phyloP scores from a whole-genome alignment of 2,329 filamentous ascomycete genomes.

The Fusarium robinianum region DNA sequence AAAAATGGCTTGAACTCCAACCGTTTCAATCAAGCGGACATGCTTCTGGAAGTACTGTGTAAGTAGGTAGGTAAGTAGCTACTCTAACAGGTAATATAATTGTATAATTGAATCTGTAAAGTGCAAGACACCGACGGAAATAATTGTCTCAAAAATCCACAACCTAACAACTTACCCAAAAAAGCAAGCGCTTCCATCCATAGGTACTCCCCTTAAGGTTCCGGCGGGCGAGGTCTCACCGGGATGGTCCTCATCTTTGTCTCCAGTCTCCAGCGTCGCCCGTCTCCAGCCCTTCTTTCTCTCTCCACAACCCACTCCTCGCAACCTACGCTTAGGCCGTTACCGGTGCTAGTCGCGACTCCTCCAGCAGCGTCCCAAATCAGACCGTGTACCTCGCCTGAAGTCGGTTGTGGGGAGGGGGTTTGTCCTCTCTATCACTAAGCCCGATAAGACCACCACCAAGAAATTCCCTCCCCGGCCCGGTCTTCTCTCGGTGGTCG shows the following conservation, averaged over 20 bases:
- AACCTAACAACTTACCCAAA: constrained; percentile 28
- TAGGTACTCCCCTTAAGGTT: no score
- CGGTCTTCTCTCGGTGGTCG: constrained; percentile 37
- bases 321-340: constrained; percentile 10
- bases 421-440: constrained; percentile 30
- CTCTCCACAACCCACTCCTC: constrained; percentile 24
- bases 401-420: constrained; percentile 11
- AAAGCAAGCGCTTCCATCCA: constrained; percentile 16
- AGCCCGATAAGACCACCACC: constrained; percentile 36
- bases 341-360: no score
- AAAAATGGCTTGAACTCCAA: no score
- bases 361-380: constrained; percentile 17
- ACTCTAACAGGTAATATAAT: no score
- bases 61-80: no score
- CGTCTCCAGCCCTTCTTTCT: constrained; percentile 15
- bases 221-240: no score
- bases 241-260: no score
- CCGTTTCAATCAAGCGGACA: no score
- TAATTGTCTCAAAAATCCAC: constrained; percentile 2
- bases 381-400: constrained; percentile 13
- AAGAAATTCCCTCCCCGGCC: constrained; percentile 38
- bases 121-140: not conserved
- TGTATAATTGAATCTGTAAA: no score
- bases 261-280: constrained; percentile 17
- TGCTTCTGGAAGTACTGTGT: no score